Percentiles rank a stretch among this genome's conserved stretches.
phyloP scores from a whole-genome alignment of 2,329 filamentous ascomycete species.

The Aureobasidium sp. region DNA sequence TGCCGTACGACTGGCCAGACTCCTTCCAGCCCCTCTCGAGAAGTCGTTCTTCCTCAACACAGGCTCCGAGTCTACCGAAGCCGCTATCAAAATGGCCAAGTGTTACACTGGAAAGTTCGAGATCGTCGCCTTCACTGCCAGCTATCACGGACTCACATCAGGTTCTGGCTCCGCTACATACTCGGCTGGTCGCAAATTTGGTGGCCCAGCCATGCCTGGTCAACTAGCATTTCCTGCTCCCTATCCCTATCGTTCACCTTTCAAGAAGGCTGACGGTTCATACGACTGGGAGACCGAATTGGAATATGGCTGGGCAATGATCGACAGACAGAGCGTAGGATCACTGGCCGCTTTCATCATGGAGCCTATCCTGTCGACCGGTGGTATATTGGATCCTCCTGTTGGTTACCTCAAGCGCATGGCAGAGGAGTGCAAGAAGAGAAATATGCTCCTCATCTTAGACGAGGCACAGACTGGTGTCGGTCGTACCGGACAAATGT shows the following conservation, averaged over 20 bases:
- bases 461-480: slow-evolving; percentile 57
- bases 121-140: slow-evolving; percentile 53
- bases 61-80: slow-evolving; percentile 50
- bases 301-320: slow-evolving; percentile 54
- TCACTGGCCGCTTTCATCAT: slow-evolving; percentile 58
- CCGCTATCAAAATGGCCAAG: slow-evolving; percentile 59
- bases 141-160: slow-evolving; percentile 56
- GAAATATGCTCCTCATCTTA: slow-evolving; percentile 52
- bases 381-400: slow-evolving; percentile 55
- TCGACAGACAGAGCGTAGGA: slow-evolving; percentile 54
- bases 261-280: slow-evolving; percentile 51
- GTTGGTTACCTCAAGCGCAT: slow-evolving; percentile 52
- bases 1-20: slow-evolving; percentile 43
- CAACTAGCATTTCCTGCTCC: slow-evolving; percentile 53
- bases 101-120: slow-evolving; percentile 58
- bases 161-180: slow-evolving; percentile 49
- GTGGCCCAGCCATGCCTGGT: slow-evolving; percentile 47
- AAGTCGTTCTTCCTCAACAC: slow-evolving; percentile 54
- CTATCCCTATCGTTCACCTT: slow-evolving; percentile 55
- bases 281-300: slow-evolving; percentile 62
- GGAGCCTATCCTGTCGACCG: slow-evolving; percentile 53
- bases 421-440: slow-evolving; percentile 47
- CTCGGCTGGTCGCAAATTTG: slow-evolving; percentile 44
- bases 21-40: slow-evolving; percentile 45
- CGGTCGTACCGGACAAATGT: slow-evolving; percentile 51